A percentile compares a stretch with the other conserved stretches of the same genome.
These are phyloP conservation scores for Lasiodiplodia theobromae DNA, from an alignment of 2,329 filamentous ascomycete genomes.

Conservation along the genomic window DNA sequence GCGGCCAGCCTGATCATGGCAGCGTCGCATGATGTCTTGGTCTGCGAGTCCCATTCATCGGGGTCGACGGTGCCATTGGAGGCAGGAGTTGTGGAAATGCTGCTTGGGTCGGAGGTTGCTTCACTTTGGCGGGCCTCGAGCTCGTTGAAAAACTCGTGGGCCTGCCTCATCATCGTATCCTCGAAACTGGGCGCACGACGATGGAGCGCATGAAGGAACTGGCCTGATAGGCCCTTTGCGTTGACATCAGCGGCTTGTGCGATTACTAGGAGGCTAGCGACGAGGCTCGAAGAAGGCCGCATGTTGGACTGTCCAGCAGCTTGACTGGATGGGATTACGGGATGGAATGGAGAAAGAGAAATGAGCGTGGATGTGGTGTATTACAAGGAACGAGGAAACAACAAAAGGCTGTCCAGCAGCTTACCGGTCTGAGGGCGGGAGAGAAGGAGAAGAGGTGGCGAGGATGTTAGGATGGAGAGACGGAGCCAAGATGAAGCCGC, in stretches of 20 bases:
- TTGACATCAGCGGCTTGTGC: constrained; percentile 33
- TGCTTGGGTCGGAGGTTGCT: constrained; percentile 35
- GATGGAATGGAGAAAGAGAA: constrained; percentile 30
- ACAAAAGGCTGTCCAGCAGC: constrained; percentile 28
- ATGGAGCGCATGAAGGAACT: constrained; percentile 36
- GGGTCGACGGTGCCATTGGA: constrained; percentile 20
- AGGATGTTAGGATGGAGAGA: constrained; percentile 16
- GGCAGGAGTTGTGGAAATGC: constrained; percentile 10
- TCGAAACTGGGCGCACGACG: constrained; percentile 39
- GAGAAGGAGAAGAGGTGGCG: constrained; percentile 16
- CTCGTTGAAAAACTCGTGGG: constrained; percentile 36
- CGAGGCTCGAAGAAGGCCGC: constrained; percentile 41
- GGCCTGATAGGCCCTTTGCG: constrained; percentile 9
- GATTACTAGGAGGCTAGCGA: constrained; percentile 43
- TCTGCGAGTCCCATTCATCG: constrained; percentile 46
- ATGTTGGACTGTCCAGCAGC: constrained; percentile 35
- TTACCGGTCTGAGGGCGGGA: constrained; percentile 14
- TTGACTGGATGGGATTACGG: constrained; percentile 7
- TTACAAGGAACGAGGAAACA: constrained; percentile 38
- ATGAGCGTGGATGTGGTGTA: constrained; percentile 42
- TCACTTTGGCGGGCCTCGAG: constrained; percentile 44
- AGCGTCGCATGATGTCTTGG: constrained; percentile 63
- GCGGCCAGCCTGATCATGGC: constrained; percentile 63
- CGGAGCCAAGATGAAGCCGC: constrained; percentile 15
- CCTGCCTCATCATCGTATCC: constrained; percentile 32